Evolutionary conservation across 2,329 filamentous ascomycete species (phyloP), one percentile per base, ranked within the genome.

Genomic region (Colletotrichum ledebouriae): DNA sequence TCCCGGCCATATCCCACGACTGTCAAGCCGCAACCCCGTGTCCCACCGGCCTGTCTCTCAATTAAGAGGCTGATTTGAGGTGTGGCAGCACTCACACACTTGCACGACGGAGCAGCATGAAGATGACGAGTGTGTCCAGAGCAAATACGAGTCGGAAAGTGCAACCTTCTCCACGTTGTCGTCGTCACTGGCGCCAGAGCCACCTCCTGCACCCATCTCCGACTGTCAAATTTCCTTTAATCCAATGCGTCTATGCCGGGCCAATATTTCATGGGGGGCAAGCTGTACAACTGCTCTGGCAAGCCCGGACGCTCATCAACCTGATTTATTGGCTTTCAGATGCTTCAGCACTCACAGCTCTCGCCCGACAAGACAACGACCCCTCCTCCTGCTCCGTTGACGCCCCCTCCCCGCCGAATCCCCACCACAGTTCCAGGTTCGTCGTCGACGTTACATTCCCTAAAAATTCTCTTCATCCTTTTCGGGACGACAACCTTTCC

Each of bases 401-500:
- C 59, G 25, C 53, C 34, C 46, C 49, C 42, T 13, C 42, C 42
- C 50, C 59, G 42, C 10, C 6, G 17, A 44, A 49, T 55, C 55
- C 49, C 61, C 66, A 68, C 66, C 42, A 68, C 41, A 25, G 66
- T 68, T 68, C 66, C 62, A 69, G 67, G 67, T 69, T 67, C 63
- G 58, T 69, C 67, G 67, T 69, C 46, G 57, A 69, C 63, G 67
- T 69, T 67, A 63, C 67, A 69, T 69, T 57, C 67, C 67, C 67
- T 60, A 42, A 61, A 69, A 69, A 53, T 62, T 63, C 44, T 63
- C 44, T 42, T 46, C 63, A 39, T 65, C 42, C 49, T 56, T 50
- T 68, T 68, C 42, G 61, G 55, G 42, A 66, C 61, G 11, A 56
- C 33, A 65, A 25, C 61, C 62, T 50, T 46, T 44, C 59, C 42